These are phyloP conservation scores for Aspergillus sp. DNA, from an alignment of 2,329 filamentous ascomycete genomes.

Conservation along the genomic window DNA sequence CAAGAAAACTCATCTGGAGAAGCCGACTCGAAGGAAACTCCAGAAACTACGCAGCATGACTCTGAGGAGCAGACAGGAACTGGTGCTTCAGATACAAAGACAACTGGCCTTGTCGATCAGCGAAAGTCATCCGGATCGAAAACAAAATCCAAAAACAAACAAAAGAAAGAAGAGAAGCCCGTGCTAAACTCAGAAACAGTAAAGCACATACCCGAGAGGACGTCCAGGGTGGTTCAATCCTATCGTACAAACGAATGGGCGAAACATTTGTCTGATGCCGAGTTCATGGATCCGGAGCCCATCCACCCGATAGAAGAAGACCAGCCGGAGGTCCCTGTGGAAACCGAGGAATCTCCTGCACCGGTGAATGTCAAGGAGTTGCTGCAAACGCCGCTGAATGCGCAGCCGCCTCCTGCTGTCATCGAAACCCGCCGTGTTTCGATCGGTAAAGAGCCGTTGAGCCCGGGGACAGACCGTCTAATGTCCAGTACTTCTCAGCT, in stretches of 20 bases:
- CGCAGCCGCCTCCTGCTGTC: constrained; percentile 37
- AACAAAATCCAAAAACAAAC: constrained; percentile 2
- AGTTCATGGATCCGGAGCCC: constrained; percentile 60
- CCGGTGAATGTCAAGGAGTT: constrained; percentile 63
- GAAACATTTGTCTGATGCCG: constrained; percentile 77
- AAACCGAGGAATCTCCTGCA: constrained; percentile 48
- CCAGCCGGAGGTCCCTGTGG: constrained; percentile 22
- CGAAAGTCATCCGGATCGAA: constrained; percentile 3
- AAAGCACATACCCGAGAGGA: constrained; percentile 61
- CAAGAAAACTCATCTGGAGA: not conserved
- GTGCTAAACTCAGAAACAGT: constrained; percentile 31
- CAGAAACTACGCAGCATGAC: not conserved
- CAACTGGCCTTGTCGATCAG: not conserved
- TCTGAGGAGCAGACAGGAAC: not conserved
- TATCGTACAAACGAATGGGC: constrained; percentile 96
- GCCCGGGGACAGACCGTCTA: not conserved
- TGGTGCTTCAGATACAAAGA: not conserved
- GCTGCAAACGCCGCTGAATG: constrained; percentile 57
- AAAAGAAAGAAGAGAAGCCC: constrained; percentile 13
- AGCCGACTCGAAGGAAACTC: not conserved
- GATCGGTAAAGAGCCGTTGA: constrained; percentile 3
- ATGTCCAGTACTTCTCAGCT: not conserved
- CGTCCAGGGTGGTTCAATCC: constrained; percentile 72
- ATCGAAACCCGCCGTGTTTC: constrained; percentile 9
- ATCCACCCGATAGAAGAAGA: constrained; percentile 35